phyloP scores from a whole-genome alignment of 106 monocot species.

The Dendrobium huoshanense region DNA sequence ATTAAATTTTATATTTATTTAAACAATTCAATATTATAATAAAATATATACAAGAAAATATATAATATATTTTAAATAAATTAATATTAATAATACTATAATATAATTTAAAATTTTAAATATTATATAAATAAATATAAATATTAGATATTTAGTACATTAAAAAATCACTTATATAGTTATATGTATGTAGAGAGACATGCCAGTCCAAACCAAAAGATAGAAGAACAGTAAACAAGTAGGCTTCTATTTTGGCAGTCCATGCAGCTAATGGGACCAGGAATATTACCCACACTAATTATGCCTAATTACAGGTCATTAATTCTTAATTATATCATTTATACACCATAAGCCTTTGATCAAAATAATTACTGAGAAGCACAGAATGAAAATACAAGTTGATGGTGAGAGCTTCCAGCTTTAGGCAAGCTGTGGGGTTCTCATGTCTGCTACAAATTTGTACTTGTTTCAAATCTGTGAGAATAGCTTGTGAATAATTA shows the following conservation, averaged over 20 bases:
- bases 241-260: slow-evolving; percentile 1
- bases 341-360: background rate
- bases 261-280: background rate
- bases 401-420: background rate
- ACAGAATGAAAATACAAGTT: background rate
- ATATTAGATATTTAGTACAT: no score
- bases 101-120: no score
- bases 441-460: background rate
- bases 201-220: background rate
- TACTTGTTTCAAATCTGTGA: no score
- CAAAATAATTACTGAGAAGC: no score
- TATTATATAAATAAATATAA: no score
- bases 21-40: background rate
- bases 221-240: background rate
- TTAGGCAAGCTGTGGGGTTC: background rate
- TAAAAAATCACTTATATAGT: background rate
- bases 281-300: background rate
- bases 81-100: no score
- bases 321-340: slow-evolving; percentile 1
- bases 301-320: background rate
- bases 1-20: background rate
- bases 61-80: no score
- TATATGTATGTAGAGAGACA: background rate
- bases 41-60: no score
- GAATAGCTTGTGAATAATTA: no score